Base-by-base conservation (phyloP, 805 yeast genomes). In the Lipomyces orientalis region DNA sequence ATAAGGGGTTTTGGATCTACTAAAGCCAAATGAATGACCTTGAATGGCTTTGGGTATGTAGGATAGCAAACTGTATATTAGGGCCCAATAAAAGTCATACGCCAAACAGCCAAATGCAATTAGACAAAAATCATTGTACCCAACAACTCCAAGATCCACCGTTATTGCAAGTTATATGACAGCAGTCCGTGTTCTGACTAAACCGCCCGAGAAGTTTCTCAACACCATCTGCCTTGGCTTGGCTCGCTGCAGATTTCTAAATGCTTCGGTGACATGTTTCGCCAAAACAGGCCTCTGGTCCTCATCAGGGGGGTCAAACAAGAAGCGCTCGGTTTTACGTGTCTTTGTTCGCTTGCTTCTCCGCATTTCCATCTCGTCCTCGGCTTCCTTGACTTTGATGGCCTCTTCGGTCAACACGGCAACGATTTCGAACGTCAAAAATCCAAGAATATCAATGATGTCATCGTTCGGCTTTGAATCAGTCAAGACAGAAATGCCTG, bases 401-500 rank as follows among this genome's bases (percentile, higher is more conserved):
- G 98, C 98, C 73, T 89, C 90, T 79, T 94, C 98, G 0, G 99
- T 95, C 61, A 95, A 79, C 8, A 94, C 88, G 75, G 98, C 96
- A 2, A 95, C 99, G 77, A 94, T 93, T 78, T 95, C 99, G 81
- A 95, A 95, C 0, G 99, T 95, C 64, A 95, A 79, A 75, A 95
- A 95, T 34, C 99, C 99, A 43, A 95, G 81, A 51, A 94, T 95
- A 81, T 95, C 99, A 71, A 95, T 88, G 33, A 95, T 97, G 81
- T 95, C 99, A 79, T 95, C 99, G 76, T 90, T 91, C 1, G 98
- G 97, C 74, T 94, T 86, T 25, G 94, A 87, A 69, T 95, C 99
- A 4, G 97, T 89, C 54, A 95, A 80, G 62, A 87, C 89, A 0
- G 91, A 80, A 56, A 94, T 86, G 12, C 95, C 97, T 19, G 97